Conservation (phyloP, 768 basidiomycete genomes). For the Tulasnella calospora region DNA sequence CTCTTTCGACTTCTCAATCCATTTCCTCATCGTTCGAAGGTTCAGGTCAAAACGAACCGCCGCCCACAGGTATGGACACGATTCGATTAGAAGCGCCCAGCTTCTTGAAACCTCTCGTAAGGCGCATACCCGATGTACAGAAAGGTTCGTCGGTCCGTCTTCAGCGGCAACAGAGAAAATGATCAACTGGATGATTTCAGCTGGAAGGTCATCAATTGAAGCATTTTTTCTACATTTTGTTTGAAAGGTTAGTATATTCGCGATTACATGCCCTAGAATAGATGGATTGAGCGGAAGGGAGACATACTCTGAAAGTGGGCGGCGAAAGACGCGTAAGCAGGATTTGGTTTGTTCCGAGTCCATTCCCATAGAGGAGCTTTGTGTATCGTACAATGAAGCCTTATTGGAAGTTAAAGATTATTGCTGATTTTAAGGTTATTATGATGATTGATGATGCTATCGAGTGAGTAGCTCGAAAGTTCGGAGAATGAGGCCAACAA, state of each 20-base stretch:
- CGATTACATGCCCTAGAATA: background rate
- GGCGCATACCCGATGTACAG: background rate
- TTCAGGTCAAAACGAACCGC: background rate
- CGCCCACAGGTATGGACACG: background rate
- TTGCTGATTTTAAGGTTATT: no score
- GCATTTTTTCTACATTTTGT: background rate
- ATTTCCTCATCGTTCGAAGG: background rate
- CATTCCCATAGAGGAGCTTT: no score
- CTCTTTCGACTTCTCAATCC: background rate
- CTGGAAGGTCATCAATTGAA: background rate
- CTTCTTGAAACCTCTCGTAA: background rate
- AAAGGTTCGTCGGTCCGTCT: background rate
- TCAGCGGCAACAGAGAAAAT: background rate
- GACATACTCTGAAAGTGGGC: background rate
- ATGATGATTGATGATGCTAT: no score
- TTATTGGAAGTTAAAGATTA: no score
- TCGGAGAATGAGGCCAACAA: background rate
- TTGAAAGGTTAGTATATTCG: no score
- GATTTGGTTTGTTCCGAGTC: no score
- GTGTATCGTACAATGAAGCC: no score
- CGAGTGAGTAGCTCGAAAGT: no score
- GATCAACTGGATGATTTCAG: background rate
- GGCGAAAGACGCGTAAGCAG: no score
- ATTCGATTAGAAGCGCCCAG: background rate
- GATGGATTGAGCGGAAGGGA: background rate